A percentile compares a stretch with the other conserved stretches of the same genome.
phyloP scores from a whole-genome alignment of 345 rosid species.

The Diplotaxis tenuifolia region DNA sequence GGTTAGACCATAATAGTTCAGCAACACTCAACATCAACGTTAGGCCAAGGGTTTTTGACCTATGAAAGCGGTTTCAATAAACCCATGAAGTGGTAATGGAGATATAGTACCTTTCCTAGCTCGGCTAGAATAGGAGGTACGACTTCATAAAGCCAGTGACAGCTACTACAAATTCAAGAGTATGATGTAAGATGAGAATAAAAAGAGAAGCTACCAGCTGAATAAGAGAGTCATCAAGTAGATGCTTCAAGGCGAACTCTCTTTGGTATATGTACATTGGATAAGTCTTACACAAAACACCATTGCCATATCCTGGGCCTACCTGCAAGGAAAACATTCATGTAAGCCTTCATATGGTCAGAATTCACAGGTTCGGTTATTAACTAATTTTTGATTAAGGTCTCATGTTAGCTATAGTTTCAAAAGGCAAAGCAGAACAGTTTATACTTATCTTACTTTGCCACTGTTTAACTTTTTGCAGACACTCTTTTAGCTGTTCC shows the following conservation, averaged over 20 bases:
- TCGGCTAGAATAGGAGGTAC: slow-evolving; percentile 89
- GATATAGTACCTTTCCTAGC: slow-evolving; percentile 64
- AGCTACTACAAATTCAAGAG: slow-evolving; percentile 1
- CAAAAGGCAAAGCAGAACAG: neutral
- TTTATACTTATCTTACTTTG: slow-evolving; percentile 47
- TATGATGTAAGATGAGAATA: neutral
- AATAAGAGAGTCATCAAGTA: slow-evolving; percentile 88
- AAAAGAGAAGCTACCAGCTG: slow-evolving; percentile 55
- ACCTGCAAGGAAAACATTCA: slow-evolving; percentile 48
- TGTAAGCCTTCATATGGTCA: neutral
- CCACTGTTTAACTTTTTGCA: slow-evolving; percentile 92
- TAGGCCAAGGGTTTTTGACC: slow-evolving; percentile 99
- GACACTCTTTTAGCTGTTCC: slow-evolving; percentile 75
- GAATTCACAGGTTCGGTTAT: neutral
- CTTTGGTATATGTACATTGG: slow-evolving; percentile 90
- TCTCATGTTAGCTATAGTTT: slow-evolving; percentile 6
- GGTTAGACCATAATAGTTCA: slow-evolving; percentile 82
- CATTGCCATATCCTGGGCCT: slow-evolving; percentile 97
- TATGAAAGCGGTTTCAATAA: slow-evolving; percentile 39
- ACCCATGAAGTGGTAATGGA: neutral
- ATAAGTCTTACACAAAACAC: slow-evolving; percentile 90
- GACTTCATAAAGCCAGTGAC: slow-evolving; percentile 92
- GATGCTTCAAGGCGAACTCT: slow-evolving; percentile 94
- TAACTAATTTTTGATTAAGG: neutral
- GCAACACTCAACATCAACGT: slow-evolving; percentile 93